Base-by-base conservation (phyloP, 306 rosid genomes). In the Corylus heterophylla region DNA sequence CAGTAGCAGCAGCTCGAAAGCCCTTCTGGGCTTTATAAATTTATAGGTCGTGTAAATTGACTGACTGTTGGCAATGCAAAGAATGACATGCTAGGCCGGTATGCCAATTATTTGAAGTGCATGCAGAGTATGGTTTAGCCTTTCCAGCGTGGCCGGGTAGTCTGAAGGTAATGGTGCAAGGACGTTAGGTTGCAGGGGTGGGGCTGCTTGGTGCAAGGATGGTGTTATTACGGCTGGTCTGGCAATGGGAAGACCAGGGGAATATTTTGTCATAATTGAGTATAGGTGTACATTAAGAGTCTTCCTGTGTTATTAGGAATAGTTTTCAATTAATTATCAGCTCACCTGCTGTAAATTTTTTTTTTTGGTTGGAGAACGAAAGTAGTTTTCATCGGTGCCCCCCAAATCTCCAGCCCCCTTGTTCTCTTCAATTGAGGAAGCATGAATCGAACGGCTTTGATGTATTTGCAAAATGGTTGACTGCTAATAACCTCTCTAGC, bases 11-110 rank as follows among this genome's bases (percentile, higher is more conserved):
- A 76, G 80, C 75, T 80, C 90, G 74, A 77, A 95, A 93, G 86
- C 99, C 98, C 47, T 95, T 90, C 84, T 91, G 99, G 98, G 98
- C 97, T 18, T 85, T 89, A 71, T 92, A 89, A 90, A 76, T 64
- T 39, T 31, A 25, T 56, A 45, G 14, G n/a, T 39, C 20, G 16
- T 58, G 17, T 44, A 54, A 72, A 85, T 74, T 73, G 73, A 77
- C 54, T 39, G 76, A 71, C 67, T 68, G n/a, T 14, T n/a, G 55
- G 27, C 73, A 58, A 69, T 13, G 69, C 54, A 52, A 27, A 61
- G 77, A 42, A n/a, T 9, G 4, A 14, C 12, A 63, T 13, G 14
- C 51, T 63, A 27, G 78, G 55, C 14, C 14, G 73, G 90, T 81
- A 85, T 77, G 78, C 74, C 67, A 73, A 48, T 68, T 22, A 35